These are phyloP conservation scores for Begonia loranthoides DNA, from an alignment of 306 rosid genomes.

Conservation along the genomic window DNA sequence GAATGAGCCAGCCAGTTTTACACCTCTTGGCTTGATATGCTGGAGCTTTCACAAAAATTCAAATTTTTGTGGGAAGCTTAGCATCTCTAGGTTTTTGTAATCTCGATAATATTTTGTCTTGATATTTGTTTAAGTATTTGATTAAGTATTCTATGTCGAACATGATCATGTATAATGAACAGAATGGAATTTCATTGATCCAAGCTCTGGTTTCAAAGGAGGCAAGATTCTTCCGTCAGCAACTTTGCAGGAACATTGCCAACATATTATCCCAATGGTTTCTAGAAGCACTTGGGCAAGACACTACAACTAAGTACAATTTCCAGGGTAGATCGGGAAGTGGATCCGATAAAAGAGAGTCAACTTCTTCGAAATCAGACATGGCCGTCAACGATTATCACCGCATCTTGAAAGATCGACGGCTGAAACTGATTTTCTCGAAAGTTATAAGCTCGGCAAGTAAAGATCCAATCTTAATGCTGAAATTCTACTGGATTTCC, in stretches of 20 bases:
- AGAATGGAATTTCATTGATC: conserved; percentile 80
- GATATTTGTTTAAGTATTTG: too few relatives aligned
- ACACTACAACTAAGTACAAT: conserved; percentile 20
- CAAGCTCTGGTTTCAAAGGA: conserved; percentile 69
- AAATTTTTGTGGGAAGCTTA: too few relatives aligned
- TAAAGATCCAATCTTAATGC: conserved; percentile 34
- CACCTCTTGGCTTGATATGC: too few relatives aligned
- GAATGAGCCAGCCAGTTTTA: too few relatives aligned
- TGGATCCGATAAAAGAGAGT: conserved; percentile 32
- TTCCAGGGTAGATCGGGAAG: conserved; percentile 24
- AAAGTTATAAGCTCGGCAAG: conserved; percentile 50
- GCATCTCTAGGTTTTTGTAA: too few relatives aligned
- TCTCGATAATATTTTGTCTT: too few relatives aligned
- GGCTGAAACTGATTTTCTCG: conserved; percentile 56
- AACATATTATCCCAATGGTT: conserved; percentile 54
- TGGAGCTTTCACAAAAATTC: too few relatives aligned
- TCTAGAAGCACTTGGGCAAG: conserved; percentile 31
- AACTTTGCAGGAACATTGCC: conserved; percentile 45
- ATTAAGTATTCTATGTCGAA: too few relatives aligned
- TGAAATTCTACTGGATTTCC: conserved; percentile 66
- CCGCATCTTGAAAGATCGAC: conserved; percentile 15
- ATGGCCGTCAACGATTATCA: conserved; percentile 37
- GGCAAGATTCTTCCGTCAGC: conserved; percentile 51
- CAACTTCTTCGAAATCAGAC: conserved; percentile 34
- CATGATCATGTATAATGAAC: conserved; percentile 18